phyloP scores from a whole-genome alignment of 2,329 filamentous ascomycete genomes.

The Didymella lethalis region DNA sequence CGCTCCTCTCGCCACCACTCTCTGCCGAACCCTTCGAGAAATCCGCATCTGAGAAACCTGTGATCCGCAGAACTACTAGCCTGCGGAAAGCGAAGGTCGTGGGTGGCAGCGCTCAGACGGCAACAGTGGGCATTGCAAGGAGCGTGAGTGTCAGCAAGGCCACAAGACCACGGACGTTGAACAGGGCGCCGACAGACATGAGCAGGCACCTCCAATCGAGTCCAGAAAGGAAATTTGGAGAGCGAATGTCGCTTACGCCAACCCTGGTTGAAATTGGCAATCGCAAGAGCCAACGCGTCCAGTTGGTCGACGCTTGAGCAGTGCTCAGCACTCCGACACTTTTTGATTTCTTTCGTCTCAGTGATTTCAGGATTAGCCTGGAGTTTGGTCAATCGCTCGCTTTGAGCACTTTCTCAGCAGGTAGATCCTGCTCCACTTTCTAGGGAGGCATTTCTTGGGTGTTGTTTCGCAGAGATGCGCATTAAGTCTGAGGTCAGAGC shows the following conservation, averaged over 20 bases:
- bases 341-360: not conserved
- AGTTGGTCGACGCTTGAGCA: constrained; percentile 44
- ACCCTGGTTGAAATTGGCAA: constrained; percentile 49
- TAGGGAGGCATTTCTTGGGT: constrained; percentile 6
- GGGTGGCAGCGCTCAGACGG: constrained; percentile 21
- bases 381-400: not conserved
- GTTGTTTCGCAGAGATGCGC: not conserved
- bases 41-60: constrained; percentile 18
- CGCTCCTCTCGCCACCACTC: constrained; percentile 29
- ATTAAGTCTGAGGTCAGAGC: not conserved
- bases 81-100: constrained; percentile 15
- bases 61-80: constrained; percentile 24
- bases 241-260: constrained; percentile 42
- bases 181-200: constrained; percentile 24
- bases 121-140: constrained; percentile 45
- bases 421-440: constrained; percentile 11
- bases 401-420: constrained; percentile 6
- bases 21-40: constrained; percentile 21
- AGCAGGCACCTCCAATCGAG: constrained; percentile 15
- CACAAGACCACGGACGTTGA: constrained; percentile 32
- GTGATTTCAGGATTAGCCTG: not conserved
- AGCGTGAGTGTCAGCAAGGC: constrained; percentile 45
- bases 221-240: constrained; percentile 36
- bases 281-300: constrained; percentile 47
- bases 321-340: not conserved